These are phyloP conservation scores for Ailanthus altissimus DNA, from an alignment of 345 rosid genomes.

Conservation along the genomic window DNA sequence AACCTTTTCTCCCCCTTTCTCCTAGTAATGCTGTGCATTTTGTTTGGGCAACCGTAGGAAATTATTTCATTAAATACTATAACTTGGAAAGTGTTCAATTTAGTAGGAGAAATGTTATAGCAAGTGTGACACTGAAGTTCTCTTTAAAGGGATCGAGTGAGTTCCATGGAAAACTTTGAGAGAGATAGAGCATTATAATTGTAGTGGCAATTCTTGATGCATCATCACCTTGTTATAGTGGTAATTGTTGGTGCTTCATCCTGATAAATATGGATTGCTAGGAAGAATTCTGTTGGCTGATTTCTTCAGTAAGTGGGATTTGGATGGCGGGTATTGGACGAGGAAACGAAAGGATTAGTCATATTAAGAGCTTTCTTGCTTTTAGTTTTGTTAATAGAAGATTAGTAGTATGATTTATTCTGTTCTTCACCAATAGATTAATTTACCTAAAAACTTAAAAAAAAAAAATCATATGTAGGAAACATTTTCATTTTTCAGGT, in stretches of 20 bases:
- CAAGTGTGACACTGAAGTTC: neutral
- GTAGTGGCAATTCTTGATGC: neutral
- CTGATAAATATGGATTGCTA: neutral
- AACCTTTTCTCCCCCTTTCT: neutral
- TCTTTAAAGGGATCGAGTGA: neutral
- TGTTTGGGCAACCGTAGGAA: neutral
- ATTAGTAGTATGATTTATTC: neutral
- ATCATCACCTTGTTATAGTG: neutral
- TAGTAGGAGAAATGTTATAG: neutral
- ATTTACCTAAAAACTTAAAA: neutral
- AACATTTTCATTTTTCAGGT: neutral
- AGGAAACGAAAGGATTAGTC: neutral
- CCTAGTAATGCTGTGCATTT: conserved; percentile 8
- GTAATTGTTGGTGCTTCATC: neutral
- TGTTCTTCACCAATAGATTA: neutral
- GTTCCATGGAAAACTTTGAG: neutral
- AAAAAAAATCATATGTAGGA: neutral
- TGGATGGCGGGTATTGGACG: neutral
- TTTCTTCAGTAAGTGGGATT: neutral
- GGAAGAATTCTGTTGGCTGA: neutral
- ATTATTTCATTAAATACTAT: neutral
- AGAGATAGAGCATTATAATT: neutral
- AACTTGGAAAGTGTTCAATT: neutral
- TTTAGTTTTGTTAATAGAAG: neutral
- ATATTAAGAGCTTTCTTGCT: neutral